phyloP scores from a whole-genome alignment of 1,139 yeast species.

The Magnusiomyces paraingens region DNA sequence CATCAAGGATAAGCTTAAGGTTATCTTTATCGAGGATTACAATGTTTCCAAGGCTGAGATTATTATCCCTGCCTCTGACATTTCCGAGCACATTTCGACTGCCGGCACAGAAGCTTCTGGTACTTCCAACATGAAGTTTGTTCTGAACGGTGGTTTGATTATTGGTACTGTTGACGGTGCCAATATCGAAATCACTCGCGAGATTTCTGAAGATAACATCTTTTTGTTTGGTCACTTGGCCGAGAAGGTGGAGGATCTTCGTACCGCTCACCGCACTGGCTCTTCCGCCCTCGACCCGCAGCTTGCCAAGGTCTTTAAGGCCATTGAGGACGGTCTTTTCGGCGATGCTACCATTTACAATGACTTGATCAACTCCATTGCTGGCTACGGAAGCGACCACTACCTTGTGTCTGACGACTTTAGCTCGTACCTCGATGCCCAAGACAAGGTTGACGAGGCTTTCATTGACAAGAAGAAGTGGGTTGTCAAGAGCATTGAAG shows the following conservation, averaged over 20 bases:
- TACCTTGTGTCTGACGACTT: conserved; percentile 87
- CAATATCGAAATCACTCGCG: conserved; percentile 89
- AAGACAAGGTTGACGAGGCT: conserved; percentile 64
- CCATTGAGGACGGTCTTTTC: conserved; percentile 63
- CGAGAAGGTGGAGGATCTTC: conserved; percentile 79
- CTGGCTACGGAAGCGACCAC: conserved; percentile 58
- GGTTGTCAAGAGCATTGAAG: conserved; percentile 66
- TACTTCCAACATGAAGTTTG: conserved; percentile 94
- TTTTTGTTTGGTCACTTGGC: conserved; percentile 87
- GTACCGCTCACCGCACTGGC: conserved; percentile 64
- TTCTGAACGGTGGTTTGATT: conserved; percentile 86
- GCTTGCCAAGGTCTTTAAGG: conserved; percentile 56
- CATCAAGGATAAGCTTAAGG: conserved; percentile 71
- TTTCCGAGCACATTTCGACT: conserved; percentile 93
- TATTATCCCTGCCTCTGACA: conserved; percentile 82
- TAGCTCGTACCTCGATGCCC: conserved; percentile 78
- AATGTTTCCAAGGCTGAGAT: conserved; percentile 92
- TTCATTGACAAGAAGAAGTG: conserved; percentile 62
- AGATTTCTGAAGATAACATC: conserved; percentile 87
- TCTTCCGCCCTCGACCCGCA: conserved; percentile 44
- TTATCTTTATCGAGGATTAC: conserved; percentile 84
- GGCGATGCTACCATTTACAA: conserved; percentile 66
- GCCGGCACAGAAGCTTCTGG: conserved; percentile 98
- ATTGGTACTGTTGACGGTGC: conserved; percentile 98
- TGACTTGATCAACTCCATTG: conserved; percentile 60